Base-by-base conservation (phyloP, 2,329 filamentous ascomycete genomes). In the Colletotrichum kahawae region DNA sequence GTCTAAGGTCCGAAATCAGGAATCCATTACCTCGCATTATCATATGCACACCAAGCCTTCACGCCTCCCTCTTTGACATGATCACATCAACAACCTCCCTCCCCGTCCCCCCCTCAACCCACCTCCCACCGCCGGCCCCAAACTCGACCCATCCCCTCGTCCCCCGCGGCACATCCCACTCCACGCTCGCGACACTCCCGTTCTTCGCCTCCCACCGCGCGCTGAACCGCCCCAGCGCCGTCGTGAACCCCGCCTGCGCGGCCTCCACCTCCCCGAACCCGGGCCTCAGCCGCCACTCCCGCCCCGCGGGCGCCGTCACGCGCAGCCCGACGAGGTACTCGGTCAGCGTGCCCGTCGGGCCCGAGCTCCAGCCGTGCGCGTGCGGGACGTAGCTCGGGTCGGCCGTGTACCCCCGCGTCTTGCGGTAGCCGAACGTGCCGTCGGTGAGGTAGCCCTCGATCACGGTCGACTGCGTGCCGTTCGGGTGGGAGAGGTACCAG, bases 371-470 rank as follows among this genome's bases (percentile, higher is more conserved):
- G 10, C 88, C 87, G 78, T 89, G 87, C 16, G 87, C 82, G 75
- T 89, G 88, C n/a, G 84, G 86, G 8, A 86, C 87, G 71, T 88
- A 87, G 16, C 82, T 83, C 66, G 82, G 83, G 69, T 90, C 88
- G 62, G 87, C 84, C 5, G 81, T 81, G 76, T 92, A 92, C 1
- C 90, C 90, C 8, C 86, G 81, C 63, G 86, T 83, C 36, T 83
- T 85, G 3, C 90, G 85, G 78, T 93, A 93, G 3, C 87, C 89
- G 77, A 90, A 93, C 0, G 84, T 88, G 4, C 90, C 90, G 76
- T 92, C 86, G 0, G 80, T 81, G 2, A 90, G 84, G 74, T 91
- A 92, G 0, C 91, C 91, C 80, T 93, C 91, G 31, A 92, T 86
- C 24, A 90, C 87, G 1, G 91, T 92, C 56, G 86, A 89, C 71